Evolutionary conservation across 2,329 filamentous ascomycete genomes (phyloP), one percentile per base, ranked within the genome.

Genomic region (Penicillium digitatum): DNA sequence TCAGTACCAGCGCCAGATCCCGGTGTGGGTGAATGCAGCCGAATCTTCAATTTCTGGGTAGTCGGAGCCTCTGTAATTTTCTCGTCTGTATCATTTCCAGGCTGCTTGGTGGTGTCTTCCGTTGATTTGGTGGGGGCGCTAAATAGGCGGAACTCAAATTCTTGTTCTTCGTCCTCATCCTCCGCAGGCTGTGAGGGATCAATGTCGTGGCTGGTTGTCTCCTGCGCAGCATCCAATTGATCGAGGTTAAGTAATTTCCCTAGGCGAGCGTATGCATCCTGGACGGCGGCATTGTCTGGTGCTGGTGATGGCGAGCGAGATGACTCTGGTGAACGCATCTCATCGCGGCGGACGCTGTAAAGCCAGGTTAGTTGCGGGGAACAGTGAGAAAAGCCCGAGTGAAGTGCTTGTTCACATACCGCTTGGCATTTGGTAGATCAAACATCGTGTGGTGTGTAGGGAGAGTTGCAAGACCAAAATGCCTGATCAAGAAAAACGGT

Each of bases 111-210:
- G 3, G 53, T 39, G 6, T 54, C 26, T n/a, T 56, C 46, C 31
- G 55, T 58, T 10, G 55, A 38, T 48, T 64, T 64, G 34, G 63
- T 38, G 4, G 70, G 68, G 2, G 67, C 68, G 40, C 67, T 72
- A 63, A 76, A 76, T 14, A 76, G 57, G 8, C 74, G 69, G 58
- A 76, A 76, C 48, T 76, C 74, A 52, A 76, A 76, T 56, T 76
- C 74, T 52, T 75, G 71, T 52, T 76, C 74, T 31, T 74, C 72
- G 1, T 72, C 71, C 47, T 70, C 68, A 1, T 50, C 11, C 2
- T 63, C 56, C 2, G 45, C 54, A 18, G 48, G 37, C 2, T 52
- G 47, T 16, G n/a, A 9, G 10, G 45, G 12, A 9, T 49, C 47
- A 34, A 56, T 55, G 4, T 58, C 48, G 5, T 53, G 29, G 22